These are phyloP conservation scores for Zygosaccharomyces pseudobailii DNA, from an alignment of 1,139 yeast genomes.

Conservation along the genomic window DNA sequence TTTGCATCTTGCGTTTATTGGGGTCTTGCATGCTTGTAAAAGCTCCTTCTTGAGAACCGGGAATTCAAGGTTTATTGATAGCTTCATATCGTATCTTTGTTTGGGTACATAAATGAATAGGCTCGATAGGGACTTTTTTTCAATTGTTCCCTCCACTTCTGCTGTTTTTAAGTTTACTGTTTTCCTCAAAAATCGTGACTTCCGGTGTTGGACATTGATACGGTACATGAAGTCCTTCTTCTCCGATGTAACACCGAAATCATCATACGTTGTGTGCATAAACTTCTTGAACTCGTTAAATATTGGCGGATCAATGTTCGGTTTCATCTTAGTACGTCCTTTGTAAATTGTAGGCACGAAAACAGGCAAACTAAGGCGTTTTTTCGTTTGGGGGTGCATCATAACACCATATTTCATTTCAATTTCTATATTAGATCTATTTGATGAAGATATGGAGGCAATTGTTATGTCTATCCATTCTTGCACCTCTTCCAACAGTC, in stretches of 20 bases:
- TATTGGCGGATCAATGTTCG: neutral
- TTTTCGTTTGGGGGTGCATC: conserved; percentile 1
- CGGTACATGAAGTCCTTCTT: conserved; percentile 2
- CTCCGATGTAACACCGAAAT: neutral
- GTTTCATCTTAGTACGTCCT: conserved; percentile 1
- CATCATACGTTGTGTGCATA: neutral
- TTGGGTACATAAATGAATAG: conserved; percentile 1
- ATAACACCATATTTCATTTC: conserved; percentile 2
- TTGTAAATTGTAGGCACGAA: neutral
- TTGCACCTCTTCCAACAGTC: neutral
- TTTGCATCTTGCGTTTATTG: neutral
- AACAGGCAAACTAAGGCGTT: neutral
- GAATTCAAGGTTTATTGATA: conserved; percentile 1
- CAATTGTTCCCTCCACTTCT: neutral
- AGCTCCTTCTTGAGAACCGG: neutral
- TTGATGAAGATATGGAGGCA: neutral
- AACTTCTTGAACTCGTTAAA: neutral
- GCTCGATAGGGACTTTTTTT: conserved; percentile 1
- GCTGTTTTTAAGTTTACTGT: neutral
- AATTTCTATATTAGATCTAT: conserved; percentile 1
- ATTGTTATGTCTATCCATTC: neutral
- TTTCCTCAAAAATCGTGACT: conserved; percentile 2
- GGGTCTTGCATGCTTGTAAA: neutral
- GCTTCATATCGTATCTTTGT: conserved; percentile 1
- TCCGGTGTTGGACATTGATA: neutral